phyloP scores from a whole-genome alignment of 257 asterid genomes.

The Nicotiana otophora region DNA sequence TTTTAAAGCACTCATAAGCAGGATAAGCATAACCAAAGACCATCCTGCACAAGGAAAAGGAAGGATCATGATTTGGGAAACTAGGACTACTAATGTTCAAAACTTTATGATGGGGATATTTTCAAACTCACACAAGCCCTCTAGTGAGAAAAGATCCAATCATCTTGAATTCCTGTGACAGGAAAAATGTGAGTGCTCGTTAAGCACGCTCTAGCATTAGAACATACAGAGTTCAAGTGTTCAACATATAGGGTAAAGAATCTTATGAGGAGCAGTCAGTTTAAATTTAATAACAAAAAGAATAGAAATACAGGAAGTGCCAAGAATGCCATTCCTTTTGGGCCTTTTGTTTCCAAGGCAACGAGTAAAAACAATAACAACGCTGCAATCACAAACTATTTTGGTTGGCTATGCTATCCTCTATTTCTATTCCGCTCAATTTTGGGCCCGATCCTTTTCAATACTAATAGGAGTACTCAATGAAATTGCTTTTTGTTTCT shows the following conservation, averaged over 20 bases:
- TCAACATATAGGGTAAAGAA: background rate
- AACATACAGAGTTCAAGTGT: background rate
- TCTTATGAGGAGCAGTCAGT: background rate
- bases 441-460: background rate
- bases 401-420: background rate
- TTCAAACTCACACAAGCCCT: constrained; percentile 36
- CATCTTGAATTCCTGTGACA: constrained; percentile 28
- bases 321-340: background rate
- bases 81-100: background rate
- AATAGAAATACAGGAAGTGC: background rate
- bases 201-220: background rate
- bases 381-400: background rate
- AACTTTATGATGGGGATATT: background rate
- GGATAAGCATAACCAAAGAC: constrained; percentile 52
- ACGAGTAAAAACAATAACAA: background rate
- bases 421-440: background rate
- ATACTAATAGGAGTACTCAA: background rate
- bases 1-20: constrained; percentile 47
- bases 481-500: background rate
- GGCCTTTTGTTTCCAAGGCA: background rate
- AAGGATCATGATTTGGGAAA: background rate
- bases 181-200: background rate
- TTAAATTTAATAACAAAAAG: background rate
- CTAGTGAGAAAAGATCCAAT: constrained; percentile 45
- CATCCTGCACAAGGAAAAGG: constrained; percentile 29